Percentiles rank a stretch among this genome's conserved stretches.
Conservation (phyloP, 2,329 filamentous ascomycete genomes). For the Purpureocillium lavendulum region DNA sequence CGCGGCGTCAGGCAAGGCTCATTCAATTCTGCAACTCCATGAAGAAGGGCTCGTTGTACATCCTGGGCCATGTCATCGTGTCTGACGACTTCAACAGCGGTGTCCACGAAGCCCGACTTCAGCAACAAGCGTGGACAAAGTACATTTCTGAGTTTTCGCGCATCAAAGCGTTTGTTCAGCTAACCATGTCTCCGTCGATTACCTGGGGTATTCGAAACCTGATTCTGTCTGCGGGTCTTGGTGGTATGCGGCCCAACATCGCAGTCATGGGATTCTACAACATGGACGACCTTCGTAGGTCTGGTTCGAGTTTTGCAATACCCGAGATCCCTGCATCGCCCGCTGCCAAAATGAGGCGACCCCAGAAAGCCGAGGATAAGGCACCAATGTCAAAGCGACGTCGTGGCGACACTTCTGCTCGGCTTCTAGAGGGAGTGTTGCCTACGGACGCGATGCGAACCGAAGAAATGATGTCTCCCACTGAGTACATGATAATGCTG, state of each 20-base stretch:
- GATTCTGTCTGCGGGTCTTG: constrained; percentile 71
- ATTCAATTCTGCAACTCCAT: constrained; percentile 89
- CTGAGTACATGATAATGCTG: constrained; percentile 72
- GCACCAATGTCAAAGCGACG: constrained; percentile 22
- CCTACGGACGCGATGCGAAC: constrained; percentile 63
- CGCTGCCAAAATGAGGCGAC: constrained; percentile 20
- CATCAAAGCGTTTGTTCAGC: constrained; percentile 84
- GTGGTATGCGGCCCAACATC: constrained; percentile 85
- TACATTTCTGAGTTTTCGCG: constrained; percentile 75
- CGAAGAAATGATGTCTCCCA: constrained; percentile 60
- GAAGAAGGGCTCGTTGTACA: constrained; percentile 80
- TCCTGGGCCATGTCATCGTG: constrained; percentile 81
- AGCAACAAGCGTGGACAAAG: constrained; percentile 76
- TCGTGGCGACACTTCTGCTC: constrained; percentile 46
- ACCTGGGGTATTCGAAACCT: constrained; percentile 83
- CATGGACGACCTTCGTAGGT: constrained; percentile 63
- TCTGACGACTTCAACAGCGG: constrained; percentile 72
- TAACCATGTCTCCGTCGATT: constrained; percentile 72
- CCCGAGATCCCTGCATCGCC: constrained; percentile 36
- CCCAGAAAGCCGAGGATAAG: constrained; percentile 21
- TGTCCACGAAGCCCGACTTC: constrained; percentile 71
- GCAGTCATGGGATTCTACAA: constrained; percentile 76
- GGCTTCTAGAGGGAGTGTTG: constrained; percentile 47
- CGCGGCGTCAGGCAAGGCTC: constrained; percentile 70
- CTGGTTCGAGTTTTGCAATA: constrained; percentile 46